Conservation (phyloP, 2,329 filamentous ascomycete species). For the Stagonosporopsis chrysanthemi region DNA sequence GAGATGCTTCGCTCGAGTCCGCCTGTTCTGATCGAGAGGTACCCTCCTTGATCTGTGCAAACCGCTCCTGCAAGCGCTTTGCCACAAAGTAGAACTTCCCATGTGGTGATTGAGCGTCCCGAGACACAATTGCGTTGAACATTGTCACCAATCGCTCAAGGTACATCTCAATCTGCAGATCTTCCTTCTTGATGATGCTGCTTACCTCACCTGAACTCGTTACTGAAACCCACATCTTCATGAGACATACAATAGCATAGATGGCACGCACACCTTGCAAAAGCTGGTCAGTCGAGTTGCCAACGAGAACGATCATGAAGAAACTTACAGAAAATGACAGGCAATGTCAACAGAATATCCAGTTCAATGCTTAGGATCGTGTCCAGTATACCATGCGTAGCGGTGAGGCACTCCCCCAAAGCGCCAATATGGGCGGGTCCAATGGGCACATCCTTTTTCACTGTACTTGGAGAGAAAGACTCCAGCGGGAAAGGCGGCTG, state of each 20-base stretch:
- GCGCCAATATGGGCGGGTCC: conserved; percentile 57
- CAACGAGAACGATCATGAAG: background rate
- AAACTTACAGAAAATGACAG: conserved; percentile 54
- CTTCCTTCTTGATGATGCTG: conserved; percentile 57
- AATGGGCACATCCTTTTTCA: conserved; percentile 51
- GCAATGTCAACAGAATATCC: conserved; percentile 53
- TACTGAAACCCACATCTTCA: conserved; percentile 66
- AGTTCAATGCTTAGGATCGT: conserved; percentile 59
- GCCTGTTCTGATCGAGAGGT: conserved; percentile 40
- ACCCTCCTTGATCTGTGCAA: conserved; percentile 54
- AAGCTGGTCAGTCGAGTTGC: conserved; percentile 22
- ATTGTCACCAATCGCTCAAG: conserved; percentile 56
- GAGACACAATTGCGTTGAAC: conserved; percentile 54
- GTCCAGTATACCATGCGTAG: conserved; percentile 57
- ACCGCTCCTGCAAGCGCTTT: conserved; percentile 55
- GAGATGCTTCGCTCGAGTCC: conserved; percentile 32
- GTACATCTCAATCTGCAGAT: conserved; percentile 57
- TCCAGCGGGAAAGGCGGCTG: conserved; percentile 55
- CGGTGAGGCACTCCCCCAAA: conserved; percentile 55
- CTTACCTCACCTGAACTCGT: conserved; percentile 59
- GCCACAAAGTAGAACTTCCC: conserved; percentile 58
- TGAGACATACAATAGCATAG: conserved; percentile 65
- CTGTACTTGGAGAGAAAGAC: conserved; percentile 46
- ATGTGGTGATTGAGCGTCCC: conserved; percentile 53
- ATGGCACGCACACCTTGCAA: conserved; percentile 59